Conservation (phyloP, 1,284 basidiomycete species). For the Pascua sp. region DNA sequence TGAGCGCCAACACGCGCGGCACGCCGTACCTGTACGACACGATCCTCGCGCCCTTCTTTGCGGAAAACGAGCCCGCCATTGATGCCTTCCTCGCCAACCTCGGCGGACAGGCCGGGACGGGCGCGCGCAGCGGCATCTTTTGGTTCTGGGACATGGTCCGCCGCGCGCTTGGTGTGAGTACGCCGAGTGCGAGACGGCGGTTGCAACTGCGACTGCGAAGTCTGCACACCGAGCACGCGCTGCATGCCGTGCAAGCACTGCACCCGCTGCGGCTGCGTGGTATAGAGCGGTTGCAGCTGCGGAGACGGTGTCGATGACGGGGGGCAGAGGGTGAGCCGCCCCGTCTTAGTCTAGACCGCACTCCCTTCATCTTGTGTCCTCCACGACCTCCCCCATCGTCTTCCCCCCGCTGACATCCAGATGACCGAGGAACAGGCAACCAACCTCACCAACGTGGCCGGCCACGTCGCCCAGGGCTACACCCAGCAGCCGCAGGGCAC, state of each 20-base stretch:
- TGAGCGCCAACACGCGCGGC: conserved; percentile 71
- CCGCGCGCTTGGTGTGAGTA: conserved; percentile 38
- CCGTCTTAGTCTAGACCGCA: no score
- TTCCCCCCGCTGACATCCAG: conserved; percentile 3
- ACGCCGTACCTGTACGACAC: conserved; percentile 66
- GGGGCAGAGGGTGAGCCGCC: no score
- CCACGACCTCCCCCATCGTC: no score
- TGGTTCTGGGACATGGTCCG: conserved; percentile 43
- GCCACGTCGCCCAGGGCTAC: not conserved
- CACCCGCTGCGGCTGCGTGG: no score
- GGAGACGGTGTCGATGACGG: no score
- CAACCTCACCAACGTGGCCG: conserved; percentile 5
- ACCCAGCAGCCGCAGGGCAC: not conserved
- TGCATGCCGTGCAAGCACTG: no score
- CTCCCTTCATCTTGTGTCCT: no score
- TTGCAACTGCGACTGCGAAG: no score
- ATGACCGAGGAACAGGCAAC: conserved; percentile 12
- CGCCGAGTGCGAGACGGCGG: no score
- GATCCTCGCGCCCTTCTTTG: conserved; percentile 65
- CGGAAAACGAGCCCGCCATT: conserved; percentile 63
- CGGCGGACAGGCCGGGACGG: conserved; percentile 28
- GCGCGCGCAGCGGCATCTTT: conserved; percentile 25
- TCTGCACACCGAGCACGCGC: no score
- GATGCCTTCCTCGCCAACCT: conserved; percentile 58
- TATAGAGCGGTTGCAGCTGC: no score